Evolutionary conservation across 495 filamentous ascomycete genomes (phyloP), one percentile per base, ranked within the genome.

Genomic region (Massariosphaeria phaeospora): DNA sequence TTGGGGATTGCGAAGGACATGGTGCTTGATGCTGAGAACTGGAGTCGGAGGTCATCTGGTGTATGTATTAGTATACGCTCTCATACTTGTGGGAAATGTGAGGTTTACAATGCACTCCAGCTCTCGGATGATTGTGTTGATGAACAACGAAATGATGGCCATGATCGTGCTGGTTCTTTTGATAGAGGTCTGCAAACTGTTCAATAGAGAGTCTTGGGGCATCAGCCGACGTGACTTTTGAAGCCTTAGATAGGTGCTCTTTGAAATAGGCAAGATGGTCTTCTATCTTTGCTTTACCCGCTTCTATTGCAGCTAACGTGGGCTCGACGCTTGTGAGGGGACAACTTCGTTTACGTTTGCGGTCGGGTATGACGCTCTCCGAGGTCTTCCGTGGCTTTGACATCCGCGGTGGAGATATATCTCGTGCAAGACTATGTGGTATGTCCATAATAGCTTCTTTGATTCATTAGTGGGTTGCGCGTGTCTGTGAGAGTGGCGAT

Each of bases 111-210:
- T 83, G 79, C 0, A 74, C 69, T 10, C 83, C 82, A 12, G 82
- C 79, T 8, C 84, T 69, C 2, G 82, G 82, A 65, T 86, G 83
- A 54, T 86, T 83, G 62, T 86, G 83, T 61, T 85, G 83, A 64
- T 85, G 80, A 24, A 86, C 72, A 29, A 85, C 75, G 56, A 84
- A 85, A 59, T 86, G 82, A 20, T 67, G 70, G 9, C 81, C 83
- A 15, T 69, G 42, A 5, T 59, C 45, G 45, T 78, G 65, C 54
- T 73, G 46, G 62, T 79, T 79, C 8, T 69, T 61, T 23, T 65
- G 61, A 66, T 84, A 85, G 1, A 86, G 67, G n/a, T 68, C 62
- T 23, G 52, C 43, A 66, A 81, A 85, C 2, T 66, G 64, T 0
- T 63, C 46, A 26, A 82, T 73, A 0, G 70, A 55, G 0, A 84